Percentiles rank a stretch among this genome's conserved stretches.
phyloP scores from a whole-genome alignment of 2,329 filamentous ascomycete genomes.

The Dothideomycetidae sp. region DNA sequence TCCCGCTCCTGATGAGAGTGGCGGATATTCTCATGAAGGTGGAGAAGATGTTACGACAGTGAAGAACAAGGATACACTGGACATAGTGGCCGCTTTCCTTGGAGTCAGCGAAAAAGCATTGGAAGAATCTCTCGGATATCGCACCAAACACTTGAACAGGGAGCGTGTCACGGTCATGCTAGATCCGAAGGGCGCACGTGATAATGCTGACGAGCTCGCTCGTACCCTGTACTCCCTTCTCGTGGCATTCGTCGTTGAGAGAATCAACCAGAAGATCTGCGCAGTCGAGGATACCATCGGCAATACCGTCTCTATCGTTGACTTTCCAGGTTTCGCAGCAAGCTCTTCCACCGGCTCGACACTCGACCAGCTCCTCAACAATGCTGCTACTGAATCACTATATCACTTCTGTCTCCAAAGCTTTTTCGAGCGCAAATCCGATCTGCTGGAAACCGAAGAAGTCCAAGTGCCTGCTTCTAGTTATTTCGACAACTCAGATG shows the following conservation, averaged over 20 bases:
- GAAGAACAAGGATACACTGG: slow-evolving; percentile 82
- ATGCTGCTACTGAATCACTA: slow-evolving; percentile 79
- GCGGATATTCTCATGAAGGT: slow-evolving; percentile 91
- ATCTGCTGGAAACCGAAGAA: slow-evolving; percentile 87
- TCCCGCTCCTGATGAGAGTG: slow-evolving; percentile 73
- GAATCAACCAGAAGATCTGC: slow-evolving; percentile 78
- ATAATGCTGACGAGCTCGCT: slow-evolving; percentile 86
- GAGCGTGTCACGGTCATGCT: slow-evolving; percentile 99
- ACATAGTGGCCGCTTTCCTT: slow-evolving; percentile 83
- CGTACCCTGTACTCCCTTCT: slow-evolving; percentile 86
- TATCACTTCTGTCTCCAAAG: slow-evolving; percentile 90
- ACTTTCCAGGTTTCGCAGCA: slow-evolving; percentile 91
- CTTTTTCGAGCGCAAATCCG: slow-evolving; percentile 90
- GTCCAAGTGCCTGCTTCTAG: slow-evolving; percentile 79
- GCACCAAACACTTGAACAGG: slow-evolving; percentile 89
- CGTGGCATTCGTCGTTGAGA: slow-evolving; percentile 87
- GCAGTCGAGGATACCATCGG: slow-evolving; percentile 74
- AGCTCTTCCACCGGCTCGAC: slow-evolving; percentile 68
- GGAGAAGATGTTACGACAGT: slow-evolving; percentile 73
- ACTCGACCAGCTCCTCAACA: slow-evolving; percentile 86
- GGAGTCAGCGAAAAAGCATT: slow-evolving; percentile 70
- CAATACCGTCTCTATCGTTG: slow-evolving; percentile 88
- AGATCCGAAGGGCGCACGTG: slow-evolving; percentile 75
- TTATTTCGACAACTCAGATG: slow-evolving; percentile 96
- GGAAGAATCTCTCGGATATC: slow-evolving; percentile 81